phyloP scores from a whole-genome alignment of 331 rosid species.

The Quercus tomentella region DNA sequence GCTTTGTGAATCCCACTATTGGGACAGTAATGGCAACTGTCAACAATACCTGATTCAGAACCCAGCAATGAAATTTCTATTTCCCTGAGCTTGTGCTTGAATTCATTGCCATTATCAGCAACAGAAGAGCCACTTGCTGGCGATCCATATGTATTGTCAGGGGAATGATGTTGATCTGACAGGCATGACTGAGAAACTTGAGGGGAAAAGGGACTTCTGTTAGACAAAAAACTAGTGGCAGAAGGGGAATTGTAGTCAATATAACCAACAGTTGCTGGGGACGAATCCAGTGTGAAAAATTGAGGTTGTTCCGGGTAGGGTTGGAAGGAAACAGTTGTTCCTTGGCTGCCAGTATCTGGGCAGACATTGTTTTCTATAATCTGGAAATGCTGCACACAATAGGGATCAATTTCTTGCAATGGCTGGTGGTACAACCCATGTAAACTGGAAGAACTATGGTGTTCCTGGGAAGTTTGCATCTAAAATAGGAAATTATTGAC shows the following conservation, averaged over 20 bases:
- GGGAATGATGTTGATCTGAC: conserved; percentile 71
- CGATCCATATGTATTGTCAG: conserved; percentile 63
- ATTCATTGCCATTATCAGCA: conserved; percentile 44
- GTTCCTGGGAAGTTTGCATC: conserved; percentile 64
- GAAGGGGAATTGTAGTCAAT: conserved; percentile 65
- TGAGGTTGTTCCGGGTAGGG: conserved; percentile 34
- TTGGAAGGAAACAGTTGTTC: conserved; percentile 54
- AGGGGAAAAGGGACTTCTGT: conserved; percentile 60
- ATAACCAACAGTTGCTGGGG: conserved; percentile 30
- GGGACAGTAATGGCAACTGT: conserved; percentile 44
- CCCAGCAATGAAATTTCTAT: conserved; percentile 65
- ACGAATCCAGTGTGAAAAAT: conserved; percentile 70
- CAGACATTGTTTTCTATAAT: conserved; percentile 43
- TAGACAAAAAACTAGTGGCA: conserved; percentile 63
- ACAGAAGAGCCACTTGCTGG: conserved; percentile 68
- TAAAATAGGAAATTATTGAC: conserved; percentile 15
- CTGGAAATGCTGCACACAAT: conserved; percentile 33
- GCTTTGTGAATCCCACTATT: conserved; percentile 19
- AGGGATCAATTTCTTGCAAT: conserved; percentile 37
- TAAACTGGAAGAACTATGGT: conserved; percentile 30
- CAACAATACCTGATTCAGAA: conserved; percentile 57
- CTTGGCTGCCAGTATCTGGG: conserved; percentile 50
- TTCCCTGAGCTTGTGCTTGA: conserved; percentile 58
- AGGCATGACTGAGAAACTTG: conserved; percentile 64
- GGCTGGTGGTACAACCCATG: conserved; percentile 48